These are phyloP conservation scores for Massarina eburnea DNA, from an alignment of 2,329 filamentous ascomycete genomes.

Conservation along the genomic window DNA sequence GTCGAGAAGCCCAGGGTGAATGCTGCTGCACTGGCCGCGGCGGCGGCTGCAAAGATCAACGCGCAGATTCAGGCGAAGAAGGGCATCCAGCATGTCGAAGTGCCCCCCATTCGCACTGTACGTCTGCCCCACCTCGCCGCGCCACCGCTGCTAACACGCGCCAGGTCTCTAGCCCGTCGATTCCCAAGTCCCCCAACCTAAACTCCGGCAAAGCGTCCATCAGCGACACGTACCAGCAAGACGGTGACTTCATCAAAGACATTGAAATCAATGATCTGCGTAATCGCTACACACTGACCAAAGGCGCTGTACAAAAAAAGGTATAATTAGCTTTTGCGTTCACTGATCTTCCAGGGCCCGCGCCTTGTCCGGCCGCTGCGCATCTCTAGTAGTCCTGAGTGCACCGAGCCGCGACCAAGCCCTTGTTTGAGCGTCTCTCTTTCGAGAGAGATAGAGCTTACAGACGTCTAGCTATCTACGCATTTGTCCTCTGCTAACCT, in stretches of 20 bases:
- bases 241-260: constrained; percentile 97
- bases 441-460: constrained; percentile 51
- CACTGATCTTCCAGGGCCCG: constrained; percentile 64
- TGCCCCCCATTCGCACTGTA: constrained; percentile 73
- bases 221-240: constrained; percentile 88
- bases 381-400: constrained; percentile 32
- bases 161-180: constrained; percentile 52
- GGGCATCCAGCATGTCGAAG: constrained; percentile 86
- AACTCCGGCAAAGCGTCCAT: constrained; percentile 52
- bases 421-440: constrained; percentile 35
- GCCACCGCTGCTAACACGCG: background rate
- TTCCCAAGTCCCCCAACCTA: constrained; percentile 57
- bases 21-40: constrained; percentile 76
- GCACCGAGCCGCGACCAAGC: constrained; percentile 47
- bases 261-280: constrained; percentile 98
- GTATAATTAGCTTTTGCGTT: constrained; percentile 78
- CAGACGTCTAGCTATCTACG: constrained; percentile 46
- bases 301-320: constrained; percentile 98
- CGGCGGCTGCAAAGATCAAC: constrained; percentile 62
- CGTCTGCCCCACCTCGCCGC: constrained; percentile 15
- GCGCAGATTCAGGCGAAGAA: constrained; percentile 64
- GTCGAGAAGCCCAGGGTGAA: constrained; percentile 60
- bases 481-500: constrained; percentile 93
- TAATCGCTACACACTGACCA: constrained; percentile 95
- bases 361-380: constrained; percentile 28